Evolutionary conservation across 1,139 yeast genomes (phyloP).

Genomic region (Sugiyamaella castrensis): DNA sequence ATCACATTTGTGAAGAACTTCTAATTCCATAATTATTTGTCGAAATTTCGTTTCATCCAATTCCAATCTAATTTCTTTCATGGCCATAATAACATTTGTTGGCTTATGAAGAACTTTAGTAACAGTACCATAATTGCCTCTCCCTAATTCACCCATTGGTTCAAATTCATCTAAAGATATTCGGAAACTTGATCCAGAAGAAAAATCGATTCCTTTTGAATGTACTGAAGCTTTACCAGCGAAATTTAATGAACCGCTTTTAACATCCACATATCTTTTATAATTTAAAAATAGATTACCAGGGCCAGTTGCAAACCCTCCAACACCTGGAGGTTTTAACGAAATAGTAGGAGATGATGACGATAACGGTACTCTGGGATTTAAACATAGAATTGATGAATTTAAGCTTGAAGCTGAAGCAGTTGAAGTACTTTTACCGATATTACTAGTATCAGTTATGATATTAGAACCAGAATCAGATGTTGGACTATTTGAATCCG

Average conservation of each 20-base stretch:
- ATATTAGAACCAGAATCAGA: not conserved
- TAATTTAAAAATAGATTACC: slow-evolving; percentile 61
- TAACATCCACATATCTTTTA: slow-evolving; percentile 83
- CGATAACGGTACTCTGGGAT: not conserved
- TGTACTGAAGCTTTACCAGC: slow-evolving; percentile 92
- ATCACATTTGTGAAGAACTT: slow-evolving; percentile 83
- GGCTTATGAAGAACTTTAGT: slow-evolving; percentile 90
- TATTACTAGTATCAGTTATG: not conserved
- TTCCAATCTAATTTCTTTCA: slow-evolving; percentile 93
- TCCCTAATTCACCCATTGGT: slow-evolving; percentile 79
- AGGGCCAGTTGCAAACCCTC: slow-evolving; percentile 3
- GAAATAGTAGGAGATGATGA: not conserved
- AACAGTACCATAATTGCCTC: slow-evolving; percentile 95
- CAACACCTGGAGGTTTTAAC: slow-evolving; percentile 5
- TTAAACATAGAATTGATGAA: no score
- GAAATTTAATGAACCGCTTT: slow-evolving; percentile 86
- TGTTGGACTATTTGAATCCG: not conserved
- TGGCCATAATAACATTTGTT: slow-evolving; percentile 91
- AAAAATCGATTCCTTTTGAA: slow-evolving; percentile 87
- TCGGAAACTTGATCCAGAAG: slow-evolving; percentile 81
- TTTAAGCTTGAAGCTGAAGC: not conserved
- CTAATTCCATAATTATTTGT: slow-evolving; percentile 94
- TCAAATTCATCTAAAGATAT: slow-evolving; percentile 86
- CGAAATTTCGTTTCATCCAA: slow-evolving; percentile 87
- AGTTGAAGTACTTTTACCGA: not conserved